phyloP scores from a whole-genome alignment of 352 stramenopile genomes.

The Phytophthora brassicae region DNA sequence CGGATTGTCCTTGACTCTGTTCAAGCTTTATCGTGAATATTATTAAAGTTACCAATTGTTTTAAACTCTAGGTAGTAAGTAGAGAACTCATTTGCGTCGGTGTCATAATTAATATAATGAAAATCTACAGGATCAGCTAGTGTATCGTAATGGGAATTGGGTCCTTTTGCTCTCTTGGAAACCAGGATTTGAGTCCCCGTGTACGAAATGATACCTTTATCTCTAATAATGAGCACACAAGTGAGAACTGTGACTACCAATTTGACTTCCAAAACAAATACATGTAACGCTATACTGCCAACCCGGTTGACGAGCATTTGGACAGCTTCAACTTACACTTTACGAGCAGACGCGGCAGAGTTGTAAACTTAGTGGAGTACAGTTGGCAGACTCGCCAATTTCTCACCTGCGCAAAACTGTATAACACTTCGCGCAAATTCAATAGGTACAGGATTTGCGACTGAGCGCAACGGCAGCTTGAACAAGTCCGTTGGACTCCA shows the following conservation, averaged over 20 bases:
- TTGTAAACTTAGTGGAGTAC: no score
- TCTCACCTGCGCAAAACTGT: no score
- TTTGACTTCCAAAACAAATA: no score
- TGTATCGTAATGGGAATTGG: conserved; percentile 31
- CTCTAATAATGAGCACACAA: no score
- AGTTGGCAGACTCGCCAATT: no score
- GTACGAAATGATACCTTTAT: conserved; percentile 39
- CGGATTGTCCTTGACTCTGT: conserved; percentile 42
- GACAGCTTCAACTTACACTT: background rate
- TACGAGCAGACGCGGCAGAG: background rate
- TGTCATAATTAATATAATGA: no score
- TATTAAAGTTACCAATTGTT: conserved; percentile 31
- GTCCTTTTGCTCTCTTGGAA: conserved; percentile 22
- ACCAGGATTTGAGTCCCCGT: conserved; percentile 45
- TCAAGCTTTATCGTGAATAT: conserved; percentile 44
- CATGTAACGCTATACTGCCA: conserved; percentile 1
- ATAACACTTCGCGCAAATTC: no score
- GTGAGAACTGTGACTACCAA: no score
- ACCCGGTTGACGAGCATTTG: background rate
- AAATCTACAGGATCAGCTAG: conserved; percentile 48
- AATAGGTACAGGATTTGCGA: no score
- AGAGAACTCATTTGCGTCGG: conserved; percentile 22
- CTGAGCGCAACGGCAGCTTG: conserved; percentile 8
- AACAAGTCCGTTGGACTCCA: conserved; percentile 6
- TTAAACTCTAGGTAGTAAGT: no score